Conservation (phyloP, 257 asterid genomes). For the Fraxinus quadrangulata region DNA sequence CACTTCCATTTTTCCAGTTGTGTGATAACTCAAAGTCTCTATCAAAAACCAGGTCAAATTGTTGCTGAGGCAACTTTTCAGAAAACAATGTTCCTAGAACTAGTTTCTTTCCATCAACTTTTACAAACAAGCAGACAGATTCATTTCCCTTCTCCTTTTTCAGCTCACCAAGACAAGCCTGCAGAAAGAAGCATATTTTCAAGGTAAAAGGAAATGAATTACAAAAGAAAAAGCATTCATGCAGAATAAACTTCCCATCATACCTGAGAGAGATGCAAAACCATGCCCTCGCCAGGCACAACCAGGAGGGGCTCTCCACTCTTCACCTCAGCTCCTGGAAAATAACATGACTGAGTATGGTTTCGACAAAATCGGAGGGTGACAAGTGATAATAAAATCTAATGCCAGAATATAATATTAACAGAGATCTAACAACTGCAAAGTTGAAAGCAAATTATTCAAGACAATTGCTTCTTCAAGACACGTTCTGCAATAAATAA, state of each 20-base stretch:
- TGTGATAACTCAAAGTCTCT: constrained; percentile 64
- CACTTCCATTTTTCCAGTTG: constrained; percentile 75
- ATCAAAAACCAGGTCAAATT: constrained; percentile 63
- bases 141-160: constrained; percentile 56
- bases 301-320: constrained; percentile 57
- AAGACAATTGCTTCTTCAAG: not conserved
- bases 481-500: not conserved
- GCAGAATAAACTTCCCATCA: not conserved
- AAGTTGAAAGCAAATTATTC: not conserved
- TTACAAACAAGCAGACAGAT: constrained; percentile 47
- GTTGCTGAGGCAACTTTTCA: constrained; percentile 76
- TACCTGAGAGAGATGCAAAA: constrained; percentile 84
- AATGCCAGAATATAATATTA: not conserved
- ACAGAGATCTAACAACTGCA: not conserved
- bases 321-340: constrained; percentile 68
- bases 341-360: not conserved
- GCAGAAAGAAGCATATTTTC: constrained; percentile 9
- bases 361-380: not conserved
- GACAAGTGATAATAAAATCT: not conserved
- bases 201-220: not conserved
- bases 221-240: not conserved
- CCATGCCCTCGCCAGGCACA: constrained; percentile 45
- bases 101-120: constrained; percentile 59
- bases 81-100: constrained; percentile 74
- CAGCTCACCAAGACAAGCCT: constrained; percentile 73